Conservation (phyloP, 306 rosid genomes). For the Canavalia ensiformis region DNA sequence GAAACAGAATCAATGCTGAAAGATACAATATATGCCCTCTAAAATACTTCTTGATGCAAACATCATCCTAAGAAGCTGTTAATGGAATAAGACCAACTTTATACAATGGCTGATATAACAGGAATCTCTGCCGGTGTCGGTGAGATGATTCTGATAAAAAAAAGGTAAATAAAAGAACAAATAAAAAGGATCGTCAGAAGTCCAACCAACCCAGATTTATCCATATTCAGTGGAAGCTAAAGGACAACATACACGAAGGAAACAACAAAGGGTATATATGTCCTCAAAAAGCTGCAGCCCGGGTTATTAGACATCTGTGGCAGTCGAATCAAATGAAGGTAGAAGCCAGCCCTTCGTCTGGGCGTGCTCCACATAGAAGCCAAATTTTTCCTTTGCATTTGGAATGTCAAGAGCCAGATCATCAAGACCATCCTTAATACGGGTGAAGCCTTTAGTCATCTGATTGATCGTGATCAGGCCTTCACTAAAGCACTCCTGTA, state of each 20-base stretch:
- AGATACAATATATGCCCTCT: slow-evolving; percentile 50
- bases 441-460: slow-evolving; percentile 91
- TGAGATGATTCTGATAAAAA: slow-evolving; percentile 40
- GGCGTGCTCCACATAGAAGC: slow-evolving; percentile 78
- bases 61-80: slow-evolving; percentile 55
- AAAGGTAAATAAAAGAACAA: slow-evolving; percentile 18
- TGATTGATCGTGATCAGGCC: slow-evolving; percentile 94
- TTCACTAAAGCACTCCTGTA: slow-evolving; percentile 88
- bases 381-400: slow-evolving; percentile 78
- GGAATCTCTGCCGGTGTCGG: slow-evolving; percentile 39
- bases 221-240: slow-evolving; percentile 35
- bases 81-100: slow-evolving; percentile 55
- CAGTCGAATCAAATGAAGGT: slow-evolving; percentile 66
- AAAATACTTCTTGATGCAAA: slow-evolving; percentile 40
- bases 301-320: slow-evolving; percentile 54
- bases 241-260: slow-evolving; percentile 62
- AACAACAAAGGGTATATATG: slow-evolving; percentile 53
- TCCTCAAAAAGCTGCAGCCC: slow-evolving; percentile 61
- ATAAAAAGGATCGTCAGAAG: slow-evolving; percentile 38
- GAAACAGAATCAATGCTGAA: slow-evolving; percentile 32
- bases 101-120: slow-evolving; percentile 52
- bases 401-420: slow-evolving; percentile 98
- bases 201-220: slow-evolving; percentile 45
- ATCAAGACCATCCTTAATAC: slow-evolving; percentile 87
- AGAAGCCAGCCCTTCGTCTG: slow-evolving; percentile 79